phyloP scores from a whole-genome alignment of 208 protist species.

The Trypanosoma mega region DNA sequence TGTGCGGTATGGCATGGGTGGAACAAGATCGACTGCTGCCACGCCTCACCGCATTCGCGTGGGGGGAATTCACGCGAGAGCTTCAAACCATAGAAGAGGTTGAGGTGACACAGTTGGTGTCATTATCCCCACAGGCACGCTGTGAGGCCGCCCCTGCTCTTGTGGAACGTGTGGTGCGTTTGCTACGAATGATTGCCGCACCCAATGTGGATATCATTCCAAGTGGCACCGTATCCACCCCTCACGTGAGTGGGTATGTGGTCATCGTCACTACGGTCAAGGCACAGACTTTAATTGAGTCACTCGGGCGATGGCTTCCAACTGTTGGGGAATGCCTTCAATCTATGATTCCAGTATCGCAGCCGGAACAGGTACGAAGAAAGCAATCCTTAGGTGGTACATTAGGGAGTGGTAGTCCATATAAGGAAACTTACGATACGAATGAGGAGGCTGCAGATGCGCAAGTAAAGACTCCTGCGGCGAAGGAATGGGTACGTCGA shows the following conservation, averaged over 20 bases:
- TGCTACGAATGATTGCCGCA: constrained; percentile 13
- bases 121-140: neutral
- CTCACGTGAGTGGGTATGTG: constrained; percentile 2
- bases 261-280: constrained; percentile 13
- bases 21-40: constrained; percentile 20
- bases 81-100: constrained; percentile 14
- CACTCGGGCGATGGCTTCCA: constrained; percentile 22
- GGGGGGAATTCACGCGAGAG: constrained; percentile 15
- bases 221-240: no score
- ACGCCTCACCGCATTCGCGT: constrained; percentile 7
- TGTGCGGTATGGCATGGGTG: constrained; percentile 17
- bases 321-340: constrained; percentile 11
- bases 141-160: neutral
- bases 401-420: neutral
- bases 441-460: neutral
- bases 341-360: neutral
- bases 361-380: neutral
- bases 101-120: neutral
- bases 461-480: constrained; percentile 4
- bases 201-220: neutral
- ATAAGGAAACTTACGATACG: neutral
- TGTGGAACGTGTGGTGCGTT: neutral
- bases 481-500: constrained; percentile 12
- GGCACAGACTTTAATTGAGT: constrained; percentile 15
- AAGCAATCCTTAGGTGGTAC: neutral